A percentile compares a stretch with the other conserved stretches of the same genome.
These are phyloP conservation scores for Diaporthe sp. DNA, from an alignment of 2,329 filamentous ascomycete genomes.

Conservation along the genomic window DNA sequence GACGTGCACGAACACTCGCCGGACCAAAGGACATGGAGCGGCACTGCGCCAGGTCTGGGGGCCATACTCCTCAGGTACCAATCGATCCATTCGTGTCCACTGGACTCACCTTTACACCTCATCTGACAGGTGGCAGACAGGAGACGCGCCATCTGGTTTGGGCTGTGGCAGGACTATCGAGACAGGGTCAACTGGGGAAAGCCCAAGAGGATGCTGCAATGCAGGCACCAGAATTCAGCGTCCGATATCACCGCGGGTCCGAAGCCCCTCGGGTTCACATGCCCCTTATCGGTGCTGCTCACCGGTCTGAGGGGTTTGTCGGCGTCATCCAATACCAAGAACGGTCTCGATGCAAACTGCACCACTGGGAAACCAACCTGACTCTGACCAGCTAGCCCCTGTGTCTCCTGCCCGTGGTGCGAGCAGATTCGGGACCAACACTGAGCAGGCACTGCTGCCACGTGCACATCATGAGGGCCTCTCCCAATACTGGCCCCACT, in stretches of 20 bases:
- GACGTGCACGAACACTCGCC: neutral
- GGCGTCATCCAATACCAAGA: neutral
- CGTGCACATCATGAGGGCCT: neutral
- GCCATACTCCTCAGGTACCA: neutral
- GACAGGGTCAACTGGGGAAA: neutral
- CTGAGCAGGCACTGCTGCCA: neutral
- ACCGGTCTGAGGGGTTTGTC: slow-evolving; percentile 7
- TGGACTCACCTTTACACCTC: neutral
- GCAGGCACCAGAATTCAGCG: neutral
- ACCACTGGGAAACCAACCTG: neutral
- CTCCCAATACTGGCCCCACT: neutral
- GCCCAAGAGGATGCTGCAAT: neutral
- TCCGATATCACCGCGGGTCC: neutral
- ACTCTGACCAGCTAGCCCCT: neutral
- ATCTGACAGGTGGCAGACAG: neutral
- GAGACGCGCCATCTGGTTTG: neutral
- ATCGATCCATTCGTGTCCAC: neutral
- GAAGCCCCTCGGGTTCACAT: neutral
- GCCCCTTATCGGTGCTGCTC: slow-evolving; percentile 14
- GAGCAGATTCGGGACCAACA: neutral
- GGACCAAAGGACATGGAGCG: neutral
- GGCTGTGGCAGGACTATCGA: neutral
- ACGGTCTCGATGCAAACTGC: neutral
- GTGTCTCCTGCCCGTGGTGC: neutral
- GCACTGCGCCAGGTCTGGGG: neutral